Conservation (phyloP, 768 basidiomycete genomes). For the Suillus brevipes region DNA sequence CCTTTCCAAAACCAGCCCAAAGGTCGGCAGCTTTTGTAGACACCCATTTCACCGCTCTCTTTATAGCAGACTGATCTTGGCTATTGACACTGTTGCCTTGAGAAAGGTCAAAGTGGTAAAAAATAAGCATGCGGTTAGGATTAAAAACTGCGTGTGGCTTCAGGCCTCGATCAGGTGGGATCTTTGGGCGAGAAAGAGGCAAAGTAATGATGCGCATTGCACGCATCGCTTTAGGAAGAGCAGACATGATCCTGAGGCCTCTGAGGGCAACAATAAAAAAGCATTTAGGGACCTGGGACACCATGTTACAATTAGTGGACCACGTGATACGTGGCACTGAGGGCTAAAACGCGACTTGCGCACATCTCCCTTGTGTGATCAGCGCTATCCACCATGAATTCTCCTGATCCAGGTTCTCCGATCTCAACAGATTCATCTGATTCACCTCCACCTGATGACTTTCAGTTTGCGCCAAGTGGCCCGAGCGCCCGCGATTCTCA, state of each 20-base stretch:
- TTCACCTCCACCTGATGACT: slow-evolving; percentile 38
- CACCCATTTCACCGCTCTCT: slow-evolving; percentile 42
- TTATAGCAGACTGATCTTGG: slow-evolving; percentile 31
- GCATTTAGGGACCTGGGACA: not conserved
- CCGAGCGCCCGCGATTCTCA: slow-evolving; percentile 27
- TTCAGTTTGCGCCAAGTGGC: slow-evolving; percentile 21
- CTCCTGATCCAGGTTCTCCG: slow-evolving; percentile 38
- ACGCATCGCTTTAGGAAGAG: slow-evolving; percentile 18
- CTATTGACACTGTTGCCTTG: slow-evolving; percentile 35
- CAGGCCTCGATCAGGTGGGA: slow-evolving; percentile 11
- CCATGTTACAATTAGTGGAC: not conserved
- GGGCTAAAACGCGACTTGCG: not conserved
- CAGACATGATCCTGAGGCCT: slow-evolving; percentile 15
- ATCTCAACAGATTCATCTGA: slow-evolving; percentile 39
- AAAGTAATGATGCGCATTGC: slow-evolving; percentile 49
- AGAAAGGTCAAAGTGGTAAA: slow-evolving; percentile 42
- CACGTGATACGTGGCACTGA: slow-evolving; percentile 2
- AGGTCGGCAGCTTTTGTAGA: slow-evolving; percentile 51
- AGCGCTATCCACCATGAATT: slow-evolving; percentile 29
- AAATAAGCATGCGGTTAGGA: slow-evolving; percentile 33
- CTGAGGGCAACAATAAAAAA: not conserved
- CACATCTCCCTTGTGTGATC: not conserved
- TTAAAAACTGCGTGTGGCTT: slow-evolving; percentile 13
- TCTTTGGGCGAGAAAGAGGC: slow-evolving; percentile 36
- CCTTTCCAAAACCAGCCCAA: slow-evolving; percentile 72